Evolutionary conservation across 1,284 basidiomycete species (phyloP).

Genomic region (Cryptococcus sp.): DNA sequence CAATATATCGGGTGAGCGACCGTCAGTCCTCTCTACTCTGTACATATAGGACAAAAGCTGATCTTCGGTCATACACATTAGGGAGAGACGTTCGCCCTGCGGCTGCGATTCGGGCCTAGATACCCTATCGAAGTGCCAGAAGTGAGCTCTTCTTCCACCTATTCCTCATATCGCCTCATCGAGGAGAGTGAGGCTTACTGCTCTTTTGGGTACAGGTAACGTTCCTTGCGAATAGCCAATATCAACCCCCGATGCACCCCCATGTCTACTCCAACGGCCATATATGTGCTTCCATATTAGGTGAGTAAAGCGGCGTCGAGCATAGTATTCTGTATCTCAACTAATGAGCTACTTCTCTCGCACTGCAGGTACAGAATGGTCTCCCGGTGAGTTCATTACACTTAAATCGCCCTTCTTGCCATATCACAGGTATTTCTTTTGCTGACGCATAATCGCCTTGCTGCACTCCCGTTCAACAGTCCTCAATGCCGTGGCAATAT

Average conservation of each 20-base stretch:
- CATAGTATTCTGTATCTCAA: background rate
- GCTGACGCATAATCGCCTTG: background rate
- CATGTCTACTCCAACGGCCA: constrained; percentile 54
- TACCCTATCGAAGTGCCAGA: constrained; percentile 53
- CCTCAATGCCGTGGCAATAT: constrained; percentile 49
- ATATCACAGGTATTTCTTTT: too few relatives aligned
- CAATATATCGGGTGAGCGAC: constrained; percentile 39
- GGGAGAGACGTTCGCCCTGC: constrained; percentile 48
- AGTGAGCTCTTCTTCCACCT: constrained; percentile 21
- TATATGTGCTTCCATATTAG: constrained; percentile 52
- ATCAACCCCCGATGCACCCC: constrained; percentile 50
- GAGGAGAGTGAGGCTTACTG: background rate
- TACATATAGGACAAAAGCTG: background rate
- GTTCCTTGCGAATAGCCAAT: constrained; percentile 40
- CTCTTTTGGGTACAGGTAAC: constrained; percentile 39
- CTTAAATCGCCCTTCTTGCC: background rate
- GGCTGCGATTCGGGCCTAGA: constrained; percentile 42
- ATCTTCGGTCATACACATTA: constrained; percentile 16
- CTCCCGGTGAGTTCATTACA: constrained; percentile 38
- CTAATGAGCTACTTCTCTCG: background rate
- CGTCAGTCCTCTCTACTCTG: background rate
- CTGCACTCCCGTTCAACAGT: constrained; percentile 23
- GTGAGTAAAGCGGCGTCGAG: constrained; percentile 17
- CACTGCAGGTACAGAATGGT: constrained; percentile 47
- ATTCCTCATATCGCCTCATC: background rate